Conservation (phyloP, 495 filamentous ascomycete species). For the Achaetomiella virescens region DNA sequence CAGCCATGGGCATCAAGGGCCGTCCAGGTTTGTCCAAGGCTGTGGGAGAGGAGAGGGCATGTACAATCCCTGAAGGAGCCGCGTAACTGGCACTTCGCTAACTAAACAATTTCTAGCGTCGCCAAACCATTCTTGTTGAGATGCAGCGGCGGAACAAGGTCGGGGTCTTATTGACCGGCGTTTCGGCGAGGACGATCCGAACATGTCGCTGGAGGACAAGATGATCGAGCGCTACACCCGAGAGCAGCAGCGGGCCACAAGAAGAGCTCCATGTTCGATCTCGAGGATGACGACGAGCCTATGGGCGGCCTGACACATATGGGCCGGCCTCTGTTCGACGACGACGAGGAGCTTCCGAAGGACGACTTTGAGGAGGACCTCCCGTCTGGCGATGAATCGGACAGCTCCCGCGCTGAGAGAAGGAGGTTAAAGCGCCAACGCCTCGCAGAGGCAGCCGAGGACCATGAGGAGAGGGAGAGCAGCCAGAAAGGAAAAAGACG, state of each 20-base stretch:
- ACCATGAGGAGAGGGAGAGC: conserved; percentile 43
- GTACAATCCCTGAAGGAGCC: conserved; percentile 19
- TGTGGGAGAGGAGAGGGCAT: conserved; percentile 76
- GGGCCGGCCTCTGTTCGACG: conserved; percentile 63
- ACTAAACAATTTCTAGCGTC: conserved; percentile 45
- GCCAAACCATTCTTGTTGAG: conserved; percentile 74
- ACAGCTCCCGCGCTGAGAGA: conserved; percentile 40
- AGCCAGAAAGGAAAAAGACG: conserved; percentile 77
- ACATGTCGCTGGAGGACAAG: conserved; percentile 88
- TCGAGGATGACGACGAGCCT: conserved; percentile 79
- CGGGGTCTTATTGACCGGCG: conserved; percentile 88
- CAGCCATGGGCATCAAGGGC: conserved; percentile 49
- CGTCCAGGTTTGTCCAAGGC: conserved; percentile 81
- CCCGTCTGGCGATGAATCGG: conserved; percentile 51
- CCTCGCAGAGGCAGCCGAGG: conserved; percentile 36
- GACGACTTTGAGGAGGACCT: conserved; percentile 71
- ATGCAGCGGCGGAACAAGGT: conserved; percentile 83
- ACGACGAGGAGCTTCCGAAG: conserved; percentile 29
- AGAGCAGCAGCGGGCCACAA: conserved; percentile 71
- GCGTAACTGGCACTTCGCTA: not conserved
- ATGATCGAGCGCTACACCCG: conserved; percentile 83
- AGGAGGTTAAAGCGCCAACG: conserved; percentile 55
- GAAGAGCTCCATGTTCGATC: conserved; percentile 73
- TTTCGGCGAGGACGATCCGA: conserved; percentile 92
- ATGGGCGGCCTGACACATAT: conserved; percentile 73